Conservation (phyloP, 2,329 filamentous ascomycete species). For the Annulohypoxylon truncatum region DNA sequence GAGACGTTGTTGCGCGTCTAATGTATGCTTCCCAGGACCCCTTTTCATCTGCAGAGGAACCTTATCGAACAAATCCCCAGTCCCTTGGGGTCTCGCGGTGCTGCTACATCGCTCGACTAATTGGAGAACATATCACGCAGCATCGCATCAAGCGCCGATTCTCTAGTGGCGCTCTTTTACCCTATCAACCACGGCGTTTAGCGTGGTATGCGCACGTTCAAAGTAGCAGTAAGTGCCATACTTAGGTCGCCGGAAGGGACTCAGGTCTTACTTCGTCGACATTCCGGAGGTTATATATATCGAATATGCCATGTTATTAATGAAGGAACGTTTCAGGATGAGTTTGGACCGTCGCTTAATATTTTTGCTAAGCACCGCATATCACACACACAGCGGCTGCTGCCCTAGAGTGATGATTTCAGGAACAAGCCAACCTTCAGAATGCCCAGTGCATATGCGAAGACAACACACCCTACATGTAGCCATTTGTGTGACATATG, state of each 20-base stretch:
- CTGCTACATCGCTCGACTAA: slow-evolving; percentile 31
- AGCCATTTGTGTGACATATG: slow-evolving; percentile 26
- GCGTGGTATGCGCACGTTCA: slow-evolving; percentile 34
- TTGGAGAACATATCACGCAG: slow-evolving; percentile 37
- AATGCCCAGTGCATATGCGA: slow-evolving; percentile 31
- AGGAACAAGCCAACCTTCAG: slow-evolving; percentile 20
- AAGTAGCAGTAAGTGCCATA: slow-evolving; percentile 24
- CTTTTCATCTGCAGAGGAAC: slow-evolving; percentile 38
- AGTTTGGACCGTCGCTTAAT: slow-evolving; percentile 20
- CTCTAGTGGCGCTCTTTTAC: slow-evolving; percentile 20
- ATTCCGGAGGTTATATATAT: slow-evolving; percentile 11
- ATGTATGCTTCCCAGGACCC: slow-evolving; percentile 24
- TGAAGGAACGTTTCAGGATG: slow-evolving; percentile 25
- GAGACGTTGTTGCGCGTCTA: slow-evolving; percentile 33
- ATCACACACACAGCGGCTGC: background rate
- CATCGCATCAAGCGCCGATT: slow-evolving; percentile 28
- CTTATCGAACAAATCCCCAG: slow-evolving; percentile 30
- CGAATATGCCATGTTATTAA: background rate
- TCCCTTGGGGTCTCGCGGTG: slow-evolving; percentile 28
- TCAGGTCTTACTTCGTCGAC: slow-evolving; percentile 14
- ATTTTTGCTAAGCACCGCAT: slow-evolving; percentile 10
- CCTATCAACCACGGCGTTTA: slow-evolving; percentile 15
- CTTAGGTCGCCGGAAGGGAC: slow-evolving; percentile 11
- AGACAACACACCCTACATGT: slow-evolving; percentile 35
- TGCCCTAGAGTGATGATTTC: slow-evolving; percentile 18